A percentile compares a stretch with the other conserved stretches of the same genome.
These are phyloP conservation scores for Ganoderma leucocontextum DNA, from an alignment of 1,284 basidiomycete genomes.

Conservation along the genomic window DNA sequence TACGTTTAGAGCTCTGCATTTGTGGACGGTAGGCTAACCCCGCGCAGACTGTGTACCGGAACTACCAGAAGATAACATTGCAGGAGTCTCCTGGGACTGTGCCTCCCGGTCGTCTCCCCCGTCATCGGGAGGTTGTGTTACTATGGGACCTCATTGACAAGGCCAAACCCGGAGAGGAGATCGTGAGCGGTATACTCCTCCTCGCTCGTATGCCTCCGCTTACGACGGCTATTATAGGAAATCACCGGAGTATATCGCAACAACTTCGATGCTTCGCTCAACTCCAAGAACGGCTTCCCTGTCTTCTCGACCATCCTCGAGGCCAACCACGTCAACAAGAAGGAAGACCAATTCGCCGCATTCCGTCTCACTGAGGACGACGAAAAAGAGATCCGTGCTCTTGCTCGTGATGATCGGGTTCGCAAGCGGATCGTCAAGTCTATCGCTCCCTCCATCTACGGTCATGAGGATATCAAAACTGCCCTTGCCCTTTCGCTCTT, in stretches of 20 bases:
- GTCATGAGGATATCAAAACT: slow-evolving; percentile 99
- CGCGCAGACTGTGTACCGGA: slow-evolving; percentile 92
- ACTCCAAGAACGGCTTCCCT: slow-evolving; percentile 99
- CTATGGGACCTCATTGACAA: slow-evolving; percentile 98
- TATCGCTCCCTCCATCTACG: slow-evolving; percentile 98
- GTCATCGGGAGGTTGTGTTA: slow-evolving; percentile 96
- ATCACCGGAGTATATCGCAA: slow-evolving; percentile 98
- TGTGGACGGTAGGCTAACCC: not conserved
- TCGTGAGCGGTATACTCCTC: slow-evolving; percentile 62
- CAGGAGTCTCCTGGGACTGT: slow-evolving; percentile 99
- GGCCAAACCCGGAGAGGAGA: slow-evolving; percentile 98
- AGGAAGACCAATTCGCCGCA: slow-evolving; percentile 94
- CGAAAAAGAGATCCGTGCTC: slow-evolving; percentile 87
- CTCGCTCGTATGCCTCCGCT: slow-evolving; percentile 13
- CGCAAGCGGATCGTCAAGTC: slow-evolving; percentile 98
- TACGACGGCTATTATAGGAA: slow-evolving; percentile 59
- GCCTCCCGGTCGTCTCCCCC: slow-evolving; percentile 94
- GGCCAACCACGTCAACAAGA: slow-evolving; percentile 98
- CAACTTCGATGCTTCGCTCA: slow-evolving; percentile 98
- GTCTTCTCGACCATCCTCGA: slow-evolving; percentile 99
- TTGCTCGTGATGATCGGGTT: slow-evolving; percentile 93
- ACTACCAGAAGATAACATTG: slow-evolving; percentile 99
- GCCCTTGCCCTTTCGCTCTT: slow-evolving; percentile 96
- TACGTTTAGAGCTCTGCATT: slow-evolving; percentile 40
- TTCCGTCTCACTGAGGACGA: slow-evolving; percentile 98